phyloP scores from a whole-genome alignment of 306 rosid genomes.

The Prunus armeniaca region DNA sequence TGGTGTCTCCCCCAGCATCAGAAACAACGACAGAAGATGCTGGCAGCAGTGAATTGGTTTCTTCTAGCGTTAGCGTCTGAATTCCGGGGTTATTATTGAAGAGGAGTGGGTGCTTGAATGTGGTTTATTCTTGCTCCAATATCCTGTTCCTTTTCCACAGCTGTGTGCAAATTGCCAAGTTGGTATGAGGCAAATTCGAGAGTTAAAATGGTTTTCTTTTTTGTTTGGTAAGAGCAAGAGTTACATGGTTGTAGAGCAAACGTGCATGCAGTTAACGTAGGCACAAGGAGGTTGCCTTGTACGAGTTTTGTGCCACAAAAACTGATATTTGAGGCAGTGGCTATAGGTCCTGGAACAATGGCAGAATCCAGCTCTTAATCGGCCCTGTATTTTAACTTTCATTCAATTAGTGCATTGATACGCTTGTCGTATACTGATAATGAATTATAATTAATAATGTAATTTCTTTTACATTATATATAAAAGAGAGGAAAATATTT shows the following conservation, averaged over 20 bases:
- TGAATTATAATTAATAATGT: too few species aligned
- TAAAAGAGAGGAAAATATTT: too few species aligned
- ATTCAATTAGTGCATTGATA: neutral
- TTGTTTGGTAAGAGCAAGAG: neutral
- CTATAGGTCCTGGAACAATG: neutral
- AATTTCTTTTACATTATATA: too few species aligned
- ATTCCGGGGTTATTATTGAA: neutral
- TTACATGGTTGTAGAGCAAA: neutral
- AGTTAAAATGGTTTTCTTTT: too few species aligned
- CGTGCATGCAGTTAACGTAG: neutral
- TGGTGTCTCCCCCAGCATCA: conserved; percentile 38
- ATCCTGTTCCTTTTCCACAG: neutral
- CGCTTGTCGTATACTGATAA: neutral
- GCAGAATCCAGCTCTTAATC: neutral
- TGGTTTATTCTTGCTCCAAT: neutral
- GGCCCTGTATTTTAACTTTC: neutral
- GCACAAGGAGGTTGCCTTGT: neutral
- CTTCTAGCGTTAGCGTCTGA: conserved; percentile 64
- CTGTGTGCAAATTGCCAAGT: too few species aligned
- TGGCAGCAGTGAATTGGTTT: conserved; percentile 54
- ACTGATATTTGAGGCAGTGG: neutral
- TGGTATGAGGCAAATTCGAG: too few species aligned
- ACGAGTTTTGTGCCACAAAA: neutral
- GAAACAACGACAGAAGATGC: neutral
- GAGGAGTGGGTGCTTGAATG: neutral